Evolutionary conservation across 805 yeast species (phyloP), one percentile per base, ranked within the genome.

Genomic region (Zygosaccharomyces rouxii): DNA sequence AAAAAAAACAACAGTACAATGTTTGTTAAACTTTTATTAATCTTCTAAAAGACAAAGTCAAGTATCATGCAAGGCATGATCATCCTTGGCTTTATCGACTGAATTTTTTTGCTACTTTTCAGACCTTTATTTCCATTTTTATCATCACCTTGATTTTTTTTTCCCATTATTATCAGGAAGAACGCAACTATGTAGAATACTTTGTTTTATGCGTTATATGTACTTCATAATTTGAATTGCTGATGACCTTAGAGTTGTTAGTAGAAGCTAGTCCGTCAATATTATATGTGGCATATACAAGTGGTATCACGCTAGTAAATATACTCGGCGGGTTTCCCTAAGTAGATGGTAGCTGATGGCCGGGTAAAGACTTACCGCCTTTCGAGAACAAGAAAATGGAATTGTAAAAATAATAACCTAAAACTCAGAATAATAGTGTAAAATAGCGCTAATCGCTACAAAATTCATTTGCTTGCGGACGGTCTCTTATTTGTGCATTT

Each of bases 121-220:
- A n/a, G 35, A 11, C 23, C 33, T 28, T 29, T 11, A 14, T 41
- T 29, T 19, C 11, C 37, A 16, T 9, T 33, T 33, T 33, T 33
- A 14, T 14, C 21, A 30, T n/a, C 19, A 33, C 37, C 7, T 28
- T 28, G 4, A 28, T 7, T 41, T 29, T 29, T 35, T 39, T 41
- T 14, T 18, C 28, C 18, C 18, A 21, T 23, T 16, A 22, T 38
- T 23, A 23, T 21, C 18, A 38, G 10, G 42, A 11, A 21, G 23
- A 41, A 41, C 44, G 44, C 35, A 28, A 29, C 23, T 29, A 25
- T 41, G 44, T 41, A 41, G 33, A 41, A 25, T 41, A 41, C 35
- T 28, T 18, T 41, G 37, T 41, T 41, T 29, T 29, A 23, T 41
- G 44, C 44, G 35, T 41, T 18, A 41, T 41, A 41, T 41, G 37